Base-by-base conservation (phyloP, 176 grass and related monocot genomes). In the Cenchrus fungigraminus region DNA sequence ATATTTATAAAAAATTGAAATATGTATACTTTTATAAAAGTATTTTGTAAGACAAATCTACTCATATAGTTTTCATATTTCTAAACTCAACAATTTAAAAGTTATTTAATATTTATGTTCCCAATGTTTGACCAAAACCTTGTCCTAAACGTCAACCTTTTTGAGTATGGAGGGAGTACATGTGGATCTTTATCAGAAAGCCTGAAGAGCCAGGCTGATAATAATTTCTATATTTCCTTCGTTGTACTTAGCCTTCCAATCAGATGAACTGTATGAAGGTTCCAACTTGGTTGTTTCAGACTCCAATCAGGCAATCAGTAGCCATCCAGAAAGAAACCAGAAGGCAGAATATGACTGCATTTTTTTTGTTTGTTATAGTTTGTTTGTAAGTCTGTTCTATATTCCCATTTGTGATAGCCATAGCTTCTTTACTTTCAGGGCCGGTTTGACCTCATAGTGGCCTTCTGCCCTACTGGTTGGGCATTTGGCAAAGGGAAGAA, bases 401-500 rank as follows among this genome's bases (percentile, higher is more conserved):
- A 45, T 68, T 68, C 45, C 68, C 16, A 47, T 68, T 86, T 87
- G 81, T 94, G 19, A 94, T 74, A 44, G 49, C 9, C 83, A 94
- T 74, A 44, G 49, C 9, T 86, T 31, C 52, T 80, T 91, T 73
- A 28, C 82, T 42, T 73, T 34, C 68, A 98, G 97, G 84, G 60
- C 59, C 86, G 87, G 9, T 98, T 87, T 83, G 90, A 98, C 72
- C 92, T 98, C 46, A 95, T 92, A 71, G 91, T 98, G 79, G 93
- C 91, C 81, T 95, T 98, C 88, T 98, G 91, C 78, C 93, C 97
- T 62, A 95, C 93, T 73, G 97, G 93, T 82, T 98, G 97, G 97
- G 56, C 97, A 86, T 95, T 92, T 76, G 93, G 90, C 60, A 98
- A 98, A 95, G 96, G 93, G 65, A 87, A 65, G 82, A 95, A 94